These are phyloP conservation scores for Solanum clarkiae DNA, from an alignment of 257 asterid genomes.

Conservation along the genomic window DNA sequence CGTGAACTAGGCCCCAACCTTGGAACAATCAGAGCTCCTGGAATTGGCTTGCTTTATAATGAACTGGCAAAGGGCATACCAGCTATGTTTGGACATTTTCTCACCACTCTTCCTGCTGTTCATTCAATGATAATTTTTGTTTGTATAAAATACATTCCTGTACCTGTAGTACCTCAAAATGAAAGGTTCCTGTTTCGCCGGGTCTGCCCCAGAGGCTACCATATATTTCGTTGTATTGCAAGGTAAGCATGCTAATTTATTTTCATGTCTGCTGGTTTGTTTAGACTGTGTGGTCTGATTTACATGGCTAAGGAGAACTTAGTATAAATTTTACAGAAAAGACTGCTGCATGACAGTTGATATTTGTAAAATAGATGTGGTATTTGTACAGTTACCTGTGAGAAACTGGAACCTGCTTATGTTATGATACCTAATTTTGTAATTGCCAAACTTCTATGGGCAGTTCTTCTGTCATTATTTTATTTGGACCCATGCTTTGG, in stretches of 20 bases:
- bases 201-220: slow-evolving; percentile 79
- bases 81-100: slow-evolving; percentile 86
- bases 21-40: slow-evolving; percentile 93
- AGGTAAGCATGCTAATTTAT: slow-evolving; percentile 30
- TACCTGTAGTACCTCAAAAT: slow-evolving; percentile 75
- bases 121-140: slow-evolving; percentile 95
- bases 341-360: not conserved
- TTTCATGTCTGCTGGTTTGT: not conserved
- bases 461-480: not conserved
- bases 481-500: not conserved
- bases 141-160: slow-evolving; percentile 87
- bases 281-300: not conserved
- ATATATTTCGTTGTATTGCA: slow-evolving; percentile 95
- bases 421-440: not conserved
- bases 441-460: not conserved
- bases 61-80: slow-evolving; percentile 96
- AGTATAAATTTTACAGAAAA: not conserved
- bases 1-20: slow-evolving; percentile 76
- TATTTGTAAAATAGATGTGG: not conserved
- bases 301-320: not conserved
- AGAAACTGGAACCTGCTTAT: not conserved
- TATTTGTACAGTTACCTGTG: not conserved
- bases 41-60: slow-evolving; percentile 79
- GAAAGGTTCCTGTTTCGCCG: slow-evolving; percentile 88
- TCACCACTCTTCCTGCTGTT: slow-evolving; percentile 87